These are phyloP conservation scores for Comarum palustre DNA, from an alignment of 306 rosid genomes.

Conservation along the genomic window DNA sequence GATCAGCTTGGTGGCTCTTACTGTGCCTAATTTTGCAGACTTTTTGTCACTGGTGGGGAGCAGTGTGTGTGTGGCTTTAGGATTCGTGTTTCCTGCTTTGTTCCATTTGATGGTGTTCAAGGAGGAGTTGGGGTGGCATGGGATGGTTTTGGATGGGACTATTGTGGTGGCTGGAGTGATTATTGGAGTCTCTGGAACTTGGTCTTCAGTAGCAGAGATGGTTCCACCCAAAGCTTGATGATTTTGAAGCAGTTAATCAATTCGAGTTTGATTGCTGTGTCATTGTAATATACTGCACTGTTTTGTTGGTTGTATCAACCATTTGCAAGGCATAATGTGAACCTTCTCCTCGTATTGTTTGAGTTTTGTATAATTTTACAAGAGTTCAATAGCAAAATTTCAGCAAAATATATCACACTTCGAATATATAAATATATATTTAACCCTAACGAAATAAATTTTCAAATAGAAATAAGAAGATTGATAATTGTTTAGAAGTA, in stretches of 20 bases:
- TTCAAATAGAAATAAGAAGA: no score
- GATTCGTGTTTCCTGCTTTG: conserved; percentile 69
- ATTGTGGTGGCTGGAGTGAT: conserved; percentile 47
- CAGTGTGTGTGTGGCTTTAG: conserved; percentile 55
- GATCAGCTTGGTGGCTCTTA: conserved; percentile 57
- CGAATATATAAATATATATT: no score
- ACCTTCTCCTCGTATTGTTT: neutral
- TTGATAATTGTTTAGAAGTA: no score
- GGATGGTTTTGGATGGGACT: conserved; percentile 39
- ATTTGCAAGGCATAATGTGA: neutral
- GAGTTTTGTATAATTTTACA: neutral
- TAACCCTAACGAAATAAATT: no score
- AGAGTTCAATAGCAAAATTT: no score
- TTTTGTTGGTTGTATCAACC: neutral
- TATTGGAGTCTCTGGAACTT: conserved; percentile 54
- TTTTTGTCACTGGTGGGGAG: conserved; percentile 72
- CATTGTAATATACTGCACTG: neutral
- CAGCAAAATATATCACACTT: no score
- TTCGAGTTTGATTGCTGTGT: neutral
- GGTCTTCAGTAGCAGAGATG: conserved; percentile 45
- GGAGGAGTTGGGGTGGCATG: conserved; percentile 59
- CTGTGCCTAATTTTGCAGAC: conserved; percentile 77
- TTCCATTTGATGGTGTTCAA: conserved; percentile 60
- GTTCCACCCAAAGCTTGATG: conserved; percentile 43
- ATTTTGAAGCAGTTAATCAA: conserved; percentile 7